phyloP scores from a whole-genome alignment of 306 rosid genomes.

The Quercus berberidifolia region DNA sequence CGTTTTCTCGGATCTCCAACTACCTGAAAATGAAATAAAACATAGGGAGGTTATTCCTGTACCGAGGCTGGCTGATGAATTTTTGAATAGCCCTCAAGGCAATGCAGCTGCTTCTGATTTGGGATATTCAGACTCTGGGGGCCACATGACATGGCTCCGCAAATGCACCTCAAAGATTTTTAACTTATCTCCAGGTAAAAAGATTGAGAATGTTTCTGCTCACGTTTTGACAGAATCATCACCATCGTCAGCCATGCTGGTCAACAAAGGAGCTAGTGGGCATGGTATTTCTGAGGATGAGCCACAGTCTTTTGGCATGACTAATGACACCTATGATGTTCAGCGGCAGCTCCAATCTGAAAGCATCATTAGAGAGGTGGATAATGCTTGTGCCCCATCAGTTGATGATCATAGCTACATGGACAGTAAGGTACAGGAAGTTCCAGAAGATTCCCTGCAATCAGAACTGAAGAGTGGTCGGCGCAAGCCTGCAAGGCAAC shows the following conservation, averaged over 20 bases:
- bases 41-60: slow-evolving; percentile 29
- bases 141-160: slow-evolving; percentile 49
- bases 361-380: slow-evolving; percentile 29
- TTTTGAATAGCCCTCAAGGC: slow-evolving; percentile 24
- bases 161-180: slow-evolving; percentile 68
- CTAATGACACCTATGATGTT: slow-evolving; percentile 25
- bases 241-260: slow-evolving; percentile 30
- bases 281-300: slow-evolving; percentile 23
- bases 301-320: slow-evolving; percentile 26
- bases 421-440: slow-evolving; percentile 53
- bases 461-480: slow-evolving; percentile 47
- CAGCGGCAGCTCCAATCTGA: slow-evolving; percentile 29
- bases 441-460: slow-evolving; percentile 68
- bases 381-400: slow-evolving; percentile 34
- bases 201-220: slow-evolving; percentile 38
- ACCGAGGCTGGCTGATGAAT: slow-evolving; percentile 26
- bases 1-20: slow-evolving; percentile 53
- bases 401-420: slow-evolving; percentile 49
- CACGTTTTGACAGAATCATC: slow-evolving; percentile 29
- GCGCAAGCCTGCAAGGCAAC: slow-evolving; percentile 37
- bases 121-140: slow-evolving; percentile 39
- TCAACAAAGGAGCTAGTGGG: slow-evolving; percentile 30
- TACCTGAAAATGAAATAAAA: slow-evolving; percentile 50
- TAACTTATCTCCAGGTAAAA: slow-evolving; percentile 57
- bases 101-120: slow-evolving; percentile 29